Evolutionary conservation across 1,284 basidiomycete genomes (phyloP).

Genomic region (Anthracocystis setariae): DNA sequence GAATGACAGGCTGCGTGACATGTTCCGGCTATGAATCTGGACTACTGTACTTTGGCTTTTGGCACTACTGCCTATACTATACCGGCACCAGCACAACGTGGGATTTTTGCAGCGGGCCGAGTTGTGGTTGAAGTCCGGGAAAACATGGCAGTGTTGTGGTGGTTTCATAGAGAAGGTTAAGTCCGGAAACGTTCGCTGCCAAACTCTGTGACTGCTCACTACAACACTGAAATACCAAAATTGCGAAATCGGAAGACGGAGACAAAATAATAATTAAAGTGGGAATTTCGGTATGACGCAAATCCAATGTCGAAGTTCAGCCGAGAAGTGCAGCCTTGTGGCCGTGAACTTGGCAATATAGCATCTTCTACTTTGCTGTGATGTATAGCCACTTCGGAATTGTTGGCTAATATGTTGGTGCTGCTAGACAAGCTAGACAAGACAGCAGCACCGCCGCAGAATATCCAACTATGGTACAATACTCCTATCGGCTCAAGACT

Average conservation of each 20-base stretch:
- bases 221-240: not conserved
- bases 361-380: too few species aligned
- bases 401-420: too few species aligned
- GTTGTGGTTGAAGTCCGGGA: not conserved
- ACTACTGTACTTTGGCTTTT: too few species aligned
- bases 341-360: not conserved
- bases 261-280: not conserved
- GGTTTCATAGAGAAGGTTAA: not conserved
- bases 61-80: too few species aligned
- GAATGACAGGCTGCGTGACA: slow-evolving; percentile 20
- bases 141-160: not conserved
- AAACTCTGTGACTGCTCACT: too few species aligned
- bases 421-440: slow-evolving; percentile 5
- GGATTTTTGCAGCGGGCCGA: not conserved
- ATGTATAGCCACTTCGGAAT: too few species aligned
- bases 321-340: not conserved
- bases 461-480: too few species aligned
- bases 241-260: slow-evolving; percentile 2
- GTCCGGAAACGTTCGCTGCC: not conserved
- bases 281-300: slow-evolving; percentile 1
- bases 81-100: too few species aligned
- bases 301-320: not conserved
- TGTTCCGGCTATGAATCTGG: not conserved
- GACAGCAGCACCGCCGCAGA: not conserved
- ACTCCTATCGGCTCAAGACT: not conserved